Base-by-base conservation (phyloP, 2,329 filamentous ascomycete genomes). In the Xylariaceae sp. region DNA sequence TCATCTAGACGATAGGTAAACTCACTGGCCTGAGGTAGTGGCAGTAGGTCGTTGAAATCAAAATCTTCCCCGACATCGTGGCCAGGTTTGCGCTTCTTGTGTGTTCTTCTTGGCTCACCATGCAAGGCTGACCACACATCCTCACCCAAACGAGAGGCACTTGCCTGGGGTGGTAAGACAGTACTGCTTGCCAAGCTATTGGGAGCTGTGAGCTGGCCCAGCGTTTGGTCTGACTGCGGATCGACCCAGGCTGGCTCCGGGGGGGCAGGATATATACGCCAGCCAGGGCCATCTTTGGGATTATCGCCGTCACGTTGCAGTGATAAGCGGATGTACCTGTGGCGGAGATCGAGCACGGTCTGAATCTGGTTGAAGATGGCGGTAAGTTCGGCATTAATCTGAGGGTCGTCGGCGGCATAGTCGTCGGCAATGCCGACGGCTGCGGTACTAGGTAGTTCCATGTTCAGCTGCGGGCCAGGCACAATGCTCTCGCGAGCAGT, bases 1-100 rank as follows among this genome's bases (percentile, higher is more conserved):
- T 84, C 80, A 66, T 97, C 94, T 39, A 97, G 75, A 51, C 80
- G 80, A 68, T 87, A 99, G 0, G 78, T 81, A 80, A 89, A 85
- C 53, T 85, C 81, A 41, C 85, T 85, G 27, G 81, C 67, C 3
- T 75, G 79, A 0, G 92, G 90, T 1, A 95, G 71, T 0, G 91
- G 90, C 45, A 88, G 67, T 31, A 89, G 66, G 57, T 96, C 89
- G 1, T 86, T 79, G 66, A 96, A 81, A 53, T 89, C 79, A 64
- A 99, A 99, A 66, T 97, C 92, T 63, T 91, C 89, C 11, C 94
- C 94, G 61, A 97, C 90, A 63, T 95, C 83, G 58, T 92, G 81
- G 3, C 92, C 92, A 59, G 89, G 87, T 68, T 96, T 97, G 59
- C 92, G 82, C 58, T 71, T 85, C 62, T 81, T 85, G 9, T 74